Evolutionary conservation across 352 stramenopile genomes (phyloP).

Genomic region (Thraustotheca clavata): DNA sequence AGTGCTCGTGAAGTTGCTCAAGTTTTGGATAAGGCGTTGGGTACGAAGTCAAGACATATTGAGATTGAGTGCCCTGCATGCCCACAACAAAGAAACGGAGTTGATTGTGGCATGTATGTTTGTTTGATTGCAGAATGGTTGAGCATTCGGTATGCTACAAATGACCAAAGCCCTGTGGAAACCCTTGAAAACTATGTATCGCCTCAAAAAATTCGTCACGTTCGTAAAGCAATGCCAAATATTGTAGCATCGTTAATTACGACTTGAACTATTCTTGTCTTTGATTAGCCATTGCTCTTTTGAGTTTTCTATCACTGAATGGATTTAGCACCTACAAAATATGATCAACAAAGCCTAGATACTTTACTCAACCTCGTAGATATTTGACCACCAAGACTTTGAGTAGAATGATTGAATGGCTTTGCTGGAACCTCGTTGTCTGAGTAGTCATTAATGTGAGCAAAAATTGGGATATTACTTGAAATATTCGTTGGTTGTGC

Average conservation of each 20-base stretch:
- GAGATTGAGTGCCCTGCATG: conserved; percentile 28
- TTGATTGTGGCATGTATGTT: conserved; percentile 78
- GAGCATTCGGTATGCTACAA: conserved; percentile 22
- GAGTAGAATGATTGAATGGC: not conserved
- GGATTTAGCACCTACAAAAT: not conserved
- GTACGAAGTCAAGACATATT: conserved; percentile 8
- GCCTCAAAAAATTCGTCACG: conserved; percentile 35
- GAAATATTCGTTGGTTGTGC: conserved; percentile 71
- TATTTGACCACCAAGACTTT: not conserved
- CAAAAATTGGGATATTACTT: conserved; percentile 24
- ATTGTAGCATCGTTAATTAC: conserved; percentile 22
- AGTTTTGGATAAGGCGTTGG: conserved; percentile 39
- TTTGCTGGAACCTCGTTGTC: not conserved
- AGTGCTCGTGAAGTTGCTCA: conserved; percentile 34
- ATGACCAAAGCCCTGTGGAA: not conserved
- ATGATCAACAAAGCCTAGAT: no score
- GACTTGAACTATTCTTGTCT: not conserved
- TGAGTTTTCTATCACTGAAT: not conserved
- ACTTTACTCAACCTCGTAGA: conserved; percentile 8
- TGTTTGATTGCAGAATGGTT: conserved; percentile 53
- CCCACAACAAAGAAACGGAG: conserved; percentile 68
- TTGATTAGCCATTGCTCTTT: not conserved
- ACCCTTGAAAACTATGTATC: conserved; percentile 42
- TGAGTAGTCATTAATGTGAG: not conserved
- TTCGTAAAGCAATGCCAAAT: conserved; percentile 38